Percentiles rank a stretch among this genome's conserved stretches.
Conservation (phyloP, 305 asterid genomes). For the Fraxinus sp. region DNA sequence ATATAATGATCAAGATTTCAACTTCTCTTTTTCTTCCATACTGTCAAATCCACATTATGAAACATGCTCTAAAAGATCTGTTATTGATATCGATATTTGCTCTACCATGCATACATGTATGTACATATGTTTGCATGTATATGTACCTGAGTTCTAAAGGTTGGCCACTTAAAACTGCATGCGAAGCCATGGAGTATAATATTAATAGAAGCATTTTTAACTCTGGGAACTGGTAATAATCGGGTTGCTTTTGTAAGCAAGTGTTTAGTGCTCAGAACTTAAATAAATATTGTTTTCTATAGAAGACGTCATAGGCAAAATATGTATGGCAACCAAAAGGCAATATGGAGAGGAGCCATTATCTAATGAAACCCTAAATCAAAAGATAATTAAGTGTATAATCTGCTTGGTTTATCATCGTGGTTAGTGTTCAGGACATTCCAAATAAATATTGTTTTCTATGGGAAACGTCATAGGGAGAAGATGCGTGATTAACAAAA, state of each 20-base stretch:
- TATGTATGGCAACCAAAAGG: neutral
- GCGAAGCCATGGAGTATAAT: neutral
- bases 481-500: neutral
- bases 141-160: neutral
- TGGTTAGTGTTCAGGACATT: neutral
- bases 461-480: neutral
- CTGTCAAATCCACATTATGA: neutral
- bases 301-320: neutral
- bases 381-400: neutral
- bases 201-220: neutral
- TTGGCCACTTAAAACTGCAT: neutral
- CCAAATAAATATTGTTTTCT: neutral
- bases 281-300: neutral
- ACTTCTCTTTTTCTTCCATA: neutral
- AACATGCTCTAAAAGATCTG: neutral
- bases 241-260: neutral
- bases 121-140: neutral
- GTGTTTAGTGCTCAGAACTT: neutral
- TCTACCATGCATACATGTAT: neutral
- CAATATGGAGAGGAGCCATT: neutral
- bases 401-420: neutral
- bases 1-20: neutral
- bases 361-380: neutral
- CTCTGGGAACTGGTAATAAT: neutral
- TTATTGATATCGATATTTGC: neutral